Conservation (phyloP, 2,329 filamentous ascomycete species). For the Zasmidium citrigriseum region DNA sequence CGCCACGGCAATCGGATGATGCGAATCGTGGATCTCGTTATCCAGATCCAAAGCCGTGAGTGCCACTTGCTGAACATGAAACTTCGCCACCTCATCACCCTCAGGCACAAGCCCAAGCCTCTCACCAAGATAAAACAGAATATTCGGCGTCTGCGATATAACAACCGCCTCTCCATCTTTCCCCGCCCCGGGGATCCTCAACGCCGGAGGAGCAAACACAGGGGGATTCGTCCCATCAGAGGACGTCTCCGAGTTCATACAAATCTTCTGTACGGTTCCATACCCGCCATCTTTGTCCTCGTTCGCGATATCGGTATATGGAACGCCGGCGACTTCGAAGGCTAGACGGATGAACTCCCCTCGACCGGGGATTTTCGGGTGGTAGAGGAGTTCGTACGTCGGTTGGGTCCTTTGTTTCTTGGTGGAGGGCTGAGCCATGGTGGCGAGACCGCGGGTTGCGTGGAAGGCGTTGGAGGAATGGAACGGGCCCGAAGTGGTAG, state of each 20-base stretch:
- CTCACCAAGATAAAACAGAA: slow-evolving; percentile 69
- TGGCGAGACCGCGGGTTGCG: background rate
- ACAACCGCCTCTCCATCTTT: slow-evolving; percentile 57
- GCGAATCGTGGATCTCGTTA: slow-evolving; percentile 73
- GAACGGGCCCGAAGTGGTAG: too few species aligned
- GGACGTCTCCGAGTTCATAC: slow-evolving; percentile 32
- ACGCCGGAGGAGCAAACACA: slow-evolving; percentile 65
- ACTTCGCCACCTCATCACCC: slow-evolving; percentile 47
- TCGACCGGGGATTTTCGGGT: slow-evolving; percentile 66
- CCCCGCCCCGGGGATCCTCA: slow-evolving; percentile 53
- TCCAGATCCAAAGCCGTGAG: slow-evolving; percentile 72
- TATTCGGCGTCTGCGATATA: slow-evolving; percentile 71
- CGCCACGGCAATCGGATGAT: slow-evolving; percentile 59
- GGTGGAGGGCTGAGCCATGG: background rate
- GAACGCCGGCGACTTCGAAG: slow-evolving; percentile 67
- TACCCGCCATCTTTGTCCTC: slow-evolving; percentile 50
- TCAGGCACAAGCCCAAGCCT: slow-evolving; percentile 59
- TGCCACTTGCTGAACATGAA: slow-evolving; percentile 62
- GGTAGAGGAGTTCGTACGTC: slow-evolving; percentile 58
- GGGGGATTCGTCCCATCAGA: slow-evolving; percentile 62
- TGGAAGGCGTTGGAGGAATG: too few species aligned
- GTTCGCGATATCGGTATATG: slow-evolving; percentile 65
- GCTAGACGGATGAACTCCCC: slow-evolving; percentile 72
- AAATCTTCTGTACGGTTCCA: slow-evolving; percentile 52
- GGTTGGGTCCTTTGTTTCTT: slow-evolving; percentile 20